Evolutionary conservation across 139 green algal species (phyloP).

Genomic region (Pseudopediastrum boryanum): DNA sequence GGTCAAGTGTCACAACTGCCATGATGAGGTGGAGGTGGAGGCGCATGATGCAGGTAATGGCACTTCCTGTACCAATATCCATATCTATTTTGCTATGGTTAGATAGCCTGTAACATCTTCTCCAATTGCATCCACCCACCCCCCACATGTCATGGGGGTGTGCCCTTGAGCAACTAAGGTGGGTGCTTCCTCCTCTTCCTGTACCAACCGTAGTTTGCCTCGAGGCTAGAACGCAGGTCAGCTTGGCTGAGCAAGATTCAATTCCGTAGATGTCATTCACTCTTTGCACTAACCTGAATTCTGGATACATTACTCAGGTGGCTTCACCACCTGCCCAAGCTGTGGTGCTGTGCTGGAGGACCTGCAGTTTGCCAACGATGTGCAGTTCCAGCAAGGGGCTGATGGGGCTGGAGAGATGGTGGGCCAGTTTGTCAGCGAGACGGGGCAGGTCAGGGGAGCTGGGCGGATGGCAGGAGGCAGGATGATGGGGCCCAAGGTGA

Average conservation of each 20-base stretch:
- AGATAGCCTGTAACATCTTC: no score
- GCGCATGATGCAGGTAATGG: slow-evolving; percentile 17
- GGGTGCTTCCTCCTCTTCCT: not conserved
- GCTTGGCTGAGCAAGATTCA: not conserved
- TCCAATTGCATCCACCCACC: not conserved
- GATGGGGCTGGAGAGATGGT: slow-evolving; percentile 77
- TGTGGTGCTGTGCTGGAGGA: slow-evolving; percentile 94
- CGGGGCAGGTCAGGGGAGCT: slow-evolving; percentile 57
- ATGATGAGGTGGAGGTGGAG: slow-evolving; percentile 33
- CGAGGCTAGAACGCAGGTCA: no score
- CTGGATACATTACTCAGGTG: slow-evolving; percentile 77
- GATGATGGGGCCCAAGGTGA: slow-evolving; percentile 73
- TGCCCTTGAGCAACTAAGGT: not conserved
- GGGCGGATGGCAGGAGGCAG: slow-evolving; percentile 71
- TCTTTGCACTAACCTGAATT: slow-evolving; percentile 60
- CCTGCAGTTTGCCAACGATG: slow-evolving; percentile 80
- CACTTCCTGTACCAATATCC: no score
- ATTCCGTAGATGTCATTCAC: not conserved
- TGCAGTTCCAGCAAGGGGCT: slow-evolving; percentile 87
- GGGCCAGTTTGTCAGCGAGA: slow-evolving; percentile 87
- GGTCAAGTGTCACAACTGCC: slow-evolving; percentile 28
- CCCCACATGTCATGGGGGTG: not conserved
- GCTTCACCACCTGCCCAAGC: slow-evolving; percentile 84
- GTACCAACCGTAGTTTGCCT: not conserved
- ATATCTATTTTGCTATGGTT: no score